These are phyloP conservation scores for Marchantia polymorpha DNA, from an alignment of 225 moss, liverwort and hornwort species.

Conservation along the genomic window DNA sequence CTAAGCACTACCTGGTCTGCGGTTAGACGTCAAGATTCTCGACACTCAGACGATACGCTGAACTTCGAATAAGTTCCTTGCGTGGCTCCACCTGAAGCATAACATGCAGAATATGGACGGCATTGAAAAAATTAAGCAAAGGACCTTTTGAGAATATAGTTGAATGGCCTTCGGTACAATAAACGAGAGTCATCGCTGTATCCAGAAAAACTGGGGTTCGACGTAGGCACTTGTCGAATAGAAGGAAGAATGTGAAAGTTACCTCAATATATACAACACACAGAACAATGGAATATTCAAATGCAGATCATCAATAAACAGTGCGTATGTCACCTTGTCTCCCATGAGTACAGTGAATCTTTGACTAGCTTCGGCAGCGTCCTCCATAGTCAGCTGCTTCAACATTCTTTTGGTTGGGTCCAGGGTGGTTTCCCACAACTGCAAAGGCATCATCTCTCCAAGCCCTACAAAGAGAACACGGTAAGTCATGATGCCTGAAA, in stretches of 20 bases:
- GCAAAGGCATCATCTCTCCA: slow-evolving; percentile 98
- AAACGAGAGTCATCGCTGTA: too few species aligned
- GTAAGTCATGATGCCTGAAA: too few species aligned
- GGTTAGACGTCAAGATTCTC: slow-evolving; percentile 34
- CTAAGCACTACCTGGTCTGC: neutral
- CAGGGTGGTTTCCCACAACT: slow-evolving; percentile 91
- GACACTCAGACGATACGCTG: slow-evolving; percentile 47
- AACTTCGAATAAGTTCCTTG: slow-evolving; percentile 71
- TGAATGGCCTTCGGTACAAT: too few species aligned
- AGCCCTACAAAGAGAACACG: slow-evolving; percentile 43
- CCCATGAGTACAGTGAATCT: slow-evolving; percentile 90
- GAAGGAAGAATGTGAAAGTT: too few species aligned
- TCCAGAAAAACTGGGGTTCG: too few species aligned
- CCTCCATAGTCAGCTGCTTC: slow-evolving; percentile 80
- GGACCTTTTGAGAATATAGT: too few species aligned
- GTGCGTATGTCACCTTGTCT: slow-evolving; percentile 49
- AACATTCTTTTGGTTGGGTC: slow-evolving; percentile 87
- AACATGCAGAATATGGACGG: neutral
- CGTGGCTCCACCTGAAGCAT: slow-evolving; percentile 70
- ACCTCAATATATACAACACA: too few species aligned
- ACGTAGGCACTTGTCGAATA: too few species aligned
- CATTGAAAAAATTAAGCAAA: too few species aligned
- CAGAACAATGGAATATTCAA: too few species aligned
- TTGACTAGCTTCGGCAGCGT: slow-evolving; percentile 86
- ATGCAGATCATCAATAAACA: neutral